These are phyloP conservation scores for Penicillium waksmanii DNA, from an alignment of 495 filamentous ascomycete species.

Conservation along the genomic window DNA sequence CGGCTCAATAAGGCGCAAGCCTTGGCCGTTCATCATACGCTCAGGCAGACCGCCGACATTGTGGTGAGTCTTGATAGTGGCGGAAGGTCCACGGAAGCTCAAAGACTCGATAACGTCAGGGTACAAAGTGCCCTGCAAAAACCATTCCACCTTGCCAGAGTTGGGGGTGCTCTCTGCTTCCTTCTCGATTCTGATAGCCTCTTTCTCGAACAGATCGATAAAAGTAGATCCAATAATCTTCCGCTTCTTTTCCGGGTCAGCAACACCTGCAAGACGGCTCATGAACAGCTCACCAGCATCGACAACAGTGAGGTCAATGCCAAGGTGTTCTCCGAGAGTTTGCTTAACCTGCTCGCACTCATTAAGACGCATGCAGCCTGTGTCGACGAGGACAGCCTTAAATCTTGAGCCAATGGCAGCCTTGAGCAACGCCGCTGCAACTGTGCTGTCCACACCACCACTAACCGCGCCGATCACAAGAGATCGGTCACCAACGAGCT, in stretches of 20 bases:
- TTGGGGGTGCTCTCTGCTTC: constrained; percentile 58
- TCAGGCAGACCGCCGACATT: constrained; percentile 36
- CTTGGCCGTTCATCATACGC: constrained; percentile 33
- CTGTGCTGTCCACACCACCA: constrained; percentile 92
- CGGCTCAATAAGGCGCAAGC: constrained; percentile 67
- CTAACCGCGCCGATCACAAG: constrained; percentile 45
- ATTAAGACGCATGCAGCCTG: constrained; percentile 83
- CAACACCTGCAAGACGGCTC: constrained; percentile 69
- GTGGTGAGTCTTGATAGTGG: constrained; percentile 36
- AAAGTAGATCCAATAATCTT: constrained; percentile 76
- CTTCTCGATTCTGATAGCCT: constrained; percentile 61
- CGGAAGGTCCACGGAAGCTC: constrained; percentile 25
- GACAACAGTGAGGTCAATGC: constrained; percentile 88
- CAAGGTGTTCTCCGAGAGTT: constrained; percentile 73
- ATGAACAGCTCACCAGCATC: constrained; percentile 81
- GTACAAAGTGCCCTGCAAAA: constrained; percentile 85
- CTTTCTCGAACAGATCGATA: constrained; percentile 33
- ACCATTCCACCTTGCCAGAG: constrained; percentile 74
- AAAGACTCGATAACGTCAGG: constrained; percentile 41
- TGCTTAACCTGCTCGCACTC: constrained; percentile 81
- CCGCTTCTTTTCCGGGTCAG: constrained; percentile 87
- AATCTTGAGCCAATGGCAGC: constrained; percentile 85
- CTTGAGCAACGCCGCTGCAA: constrained; percentile 81
- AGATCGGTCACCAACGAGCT: constrained; percentile 23
- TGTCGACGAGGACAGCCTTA: constrained; percentile 87